phyloP scores from a whole-genome alignment of 2,329 filamentous ascomycete genomes.

The Aspergillus sp. region DNA sequence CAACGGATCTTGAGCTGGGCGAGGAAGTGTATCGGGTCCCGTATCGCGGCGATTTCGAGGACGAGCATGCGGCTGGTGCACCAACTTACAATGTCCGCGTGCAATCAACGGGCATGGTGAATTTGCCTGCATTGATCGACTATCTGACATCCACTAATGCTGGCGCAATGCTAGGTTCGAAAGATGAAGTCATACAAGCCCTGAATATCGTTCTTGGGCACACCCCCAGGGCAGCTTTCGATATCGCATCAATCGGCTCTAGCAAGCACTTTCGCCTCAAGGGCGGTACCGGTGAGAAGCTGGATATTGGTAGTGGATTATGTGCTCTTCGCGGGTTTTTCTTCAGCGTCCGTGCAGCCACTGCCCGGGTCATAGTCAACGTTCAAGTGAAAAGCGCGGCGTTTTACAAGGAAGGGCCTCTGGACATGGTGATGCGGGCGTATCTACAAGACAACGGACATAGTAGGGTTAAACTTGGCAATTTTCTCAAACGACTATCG shows the following conservation, averaged over 20 bases:
- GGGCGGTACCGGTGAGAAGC: constrained; percentile 29
- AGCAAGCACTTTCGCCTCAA: constrained; percentile 55
- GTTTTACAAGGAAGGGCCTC: constrained; percentile 53
- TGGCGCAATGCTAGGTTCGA: constrained; percentile 40
- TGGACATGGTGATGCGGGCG: constrained; percentile 37
- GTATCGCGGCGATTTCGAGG: constrained; percentile 19
- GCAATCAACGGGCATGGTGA: constrained; percentile 33
- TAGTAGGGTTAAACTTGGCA: constrained; percentile 25
- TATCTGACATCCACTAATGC: constrained; percentile 41
- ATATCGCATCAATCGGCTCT: constrained; percentile 49
- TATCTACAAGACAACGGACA: too few relatives aligned
- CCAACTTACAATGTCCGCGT: constrained; percentile 38
- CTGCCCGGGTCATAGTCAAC: constrained; percentile 60
- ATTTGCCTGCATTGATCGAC: constrained; percentile 44
- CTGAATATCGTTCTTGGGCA: constrained; percentile 58
- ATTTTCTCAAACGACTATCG: constrained; percentile 42
- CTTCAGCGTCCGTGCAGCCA: constrained; percentile 59
- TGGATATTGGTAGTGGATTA: constrained; percentile 52
- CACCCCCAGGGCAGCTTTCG: constrained; percentile 41
- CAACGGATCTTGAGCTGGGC: constrained; percentile 28
- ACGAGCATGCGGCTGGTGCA: constrained; percentile 30
- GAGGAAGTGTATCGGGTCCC: constrained; percentile 17
- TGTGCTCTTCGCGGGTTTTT: constrained; percentile 62
- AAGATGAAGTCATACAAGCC: constrained; percentile 55
- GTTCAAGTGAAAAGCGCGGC: constrained; percentile 62